phyloP scores from a whole-genome alignment of 2,329 filamentous ascomycete genomes.

The Venturia nashicola region DNA sequence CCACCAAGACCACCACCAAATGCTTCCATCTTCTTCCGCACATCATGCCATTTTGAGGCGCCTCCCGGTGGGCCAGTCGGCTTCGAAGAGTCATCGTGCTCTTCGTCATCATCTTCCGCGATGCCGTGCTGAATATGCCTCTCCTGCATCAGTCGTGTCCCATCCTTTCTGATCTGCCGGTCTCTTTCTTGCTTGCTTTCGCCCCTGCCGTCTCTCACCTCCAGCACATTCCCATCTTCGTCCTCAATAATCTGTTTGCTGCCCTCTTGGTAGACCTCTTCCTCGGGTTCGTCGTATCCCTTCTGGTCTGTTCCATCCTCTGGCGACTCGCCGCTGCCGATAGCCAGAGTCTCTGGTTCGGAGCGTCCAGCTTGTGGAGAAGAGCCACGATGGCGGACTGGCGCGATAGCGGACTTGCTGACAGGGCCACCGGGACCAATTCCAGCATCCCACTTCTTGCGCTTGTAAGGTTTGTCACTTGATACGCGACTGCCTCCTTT shows the following conservation, averaged over 20 bases:
- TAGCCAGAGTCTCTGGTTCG: conserved; percentile 29
- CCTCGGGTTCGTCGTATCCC: conserved; percentile 19
- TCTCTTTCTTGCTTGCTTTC: conserved; percentile 43
- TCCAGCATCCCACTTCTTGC: conserved; percentile 57
- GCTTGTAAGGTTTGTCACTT: conserved; percentile 39
- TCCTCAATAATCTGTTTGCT: conserved; percentile 71
- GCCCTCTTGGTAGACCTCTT: conserved; percentile 74
- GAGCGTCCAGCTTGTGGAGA: conserved; percentile 14
- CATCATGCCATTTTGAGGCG: conserved; percentile 23
- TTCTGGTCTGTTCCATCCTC: conserved; percentile 20
- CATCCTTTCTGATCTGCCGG: conserved; percentile 45
- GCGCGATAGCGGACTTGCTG: conserved; percentile 78
- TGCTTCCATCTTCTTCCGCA: conserved; percentile 30
- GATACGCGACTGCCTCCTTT: conserved; percentile 41
- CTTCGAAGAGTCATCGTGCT: conserved; percentile 19
- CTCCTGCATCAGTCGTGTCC: conserved; percentile 42
- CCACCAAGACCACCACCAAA: conserved; percentile 29
- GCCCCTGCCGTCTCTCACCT: conserved; percentile 27
- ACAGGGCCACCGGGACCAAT: conserved; percentile 74
- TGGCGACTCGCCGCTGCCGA: conserved; percentile 29
- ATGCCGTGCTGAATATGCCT: conserved; percentile 29
- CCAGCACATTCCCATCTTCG: conserved; percentile 73
- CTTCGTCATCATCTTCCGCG: conserved; percentile 32
- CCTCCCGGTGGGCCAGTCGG: conserved; percentile 16
- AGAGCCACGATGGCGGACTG: conserved; percentile 23